Base-by-base conservation (phyloP, 2,329 filamentous ascomycete species). In the Fusarium graminum region DNA sequence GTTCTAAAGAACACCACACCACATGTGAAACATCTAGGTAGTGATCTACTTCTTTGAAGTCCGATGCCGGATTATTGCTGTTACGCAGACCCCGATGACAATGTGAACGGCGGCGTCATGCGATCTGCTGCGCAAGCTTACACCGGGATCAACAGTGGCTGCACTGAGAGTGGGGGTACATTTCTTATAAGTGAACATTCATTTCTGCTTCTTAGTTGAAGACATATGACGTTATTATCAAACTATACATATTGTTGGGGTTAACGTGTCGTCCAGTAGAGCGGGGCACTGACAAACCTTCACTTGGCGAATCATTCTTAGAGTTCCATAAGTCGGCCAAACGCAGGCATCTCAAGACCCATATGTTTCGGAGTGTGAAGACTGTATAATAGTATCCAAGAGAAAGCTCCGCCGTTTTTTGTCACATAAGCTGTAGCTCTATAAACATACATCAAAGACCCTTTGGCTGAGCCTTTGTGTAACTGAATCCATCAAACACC, bases 101-200 rank as follows among this genome's bases (percentile, higher is more conserved):
- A 44, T 29, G 6, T 44, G 28, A 29, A 55, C 22, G 63, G 40
- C 30, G 30, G 32, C 42, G 46, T 62, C 49, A 52, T 54, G 53
- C 52, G 54, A 64, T 60, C 59, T 56, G 34, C 40, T 47, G 58
- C 58, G 47, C 62, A 61, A 42, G 42, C 58, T 66, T 67, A 59
- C 59, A 51, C 55, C 36, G 47, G 19, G 36, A 59, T 49, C 38
- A 42, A 46, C 41, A 36, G 68, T 72, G 65, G 67, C 70, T 67
- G 55, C 36, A 42, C 43, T 44, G 22, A 47, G 38, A 34, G 61
- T 70, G 64, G 70, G 70, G 66, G 59, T 34, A 57, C 58, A 54
- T 54, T 26, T 39, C 38, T 41, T 52, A 40, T 55, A 42, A 28
- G 40, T 55, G 56, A 51, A 17, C 52, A 36, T 58, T 29, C 39